Percentiles rank a stretch among this genome's conserved stretches.
These are phyloP conservation scores for Allomyces javanicus DNA, from an alignment of 192 early-diverging fungal species.

Conservation along the genomic window DNA sequence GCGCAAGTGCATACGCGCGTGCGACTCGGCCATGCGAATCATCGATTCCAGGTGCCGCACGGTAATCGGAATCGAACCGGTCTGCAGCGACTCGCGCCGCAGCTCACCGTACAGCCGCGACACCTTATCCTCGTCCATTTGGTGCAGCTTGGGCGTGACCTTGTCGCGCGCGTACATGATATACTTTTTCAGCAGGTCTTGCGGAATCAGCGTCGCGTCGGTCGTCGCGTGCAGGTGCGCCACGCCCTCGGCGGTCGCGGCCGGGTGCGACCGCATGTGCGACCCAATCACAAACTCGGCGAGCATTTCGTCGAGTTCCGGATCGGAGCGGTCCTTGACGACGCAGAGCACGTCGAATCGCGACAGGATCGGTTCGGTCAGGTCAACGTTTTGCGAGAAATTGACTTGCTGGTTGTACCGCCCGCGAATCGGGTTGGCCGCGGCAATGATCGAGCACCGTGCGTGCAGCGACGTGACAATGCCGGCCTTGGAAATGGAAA, in stretches of 20 bases:
- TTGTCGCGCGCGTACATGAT: constrained; percentile 70
- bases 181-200: constrained; percentile 66
- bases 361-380: constrained; percentile 96
- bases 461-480: constrained; percentile 71
- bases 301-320: constrained; percentile 69
- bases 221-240: neutral
- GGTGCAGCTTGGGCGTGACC: constrained; percentile 53
- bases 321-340: constrained; percentile 80
- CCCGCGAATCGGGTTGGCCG: constrained; percentile 67
- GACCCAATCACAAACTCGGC: constrained; percentile 85
- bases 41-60: constrained; percentile 75
- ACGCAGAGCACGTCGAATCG: constrained; percentile 96
- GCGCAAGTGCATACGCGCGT: constrained; percentile 90
- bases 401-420: constrained; percentile 75
- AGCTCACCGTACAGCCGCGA: constrained; percentile 78
- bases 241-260: neutral
- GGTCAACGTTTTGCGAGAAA: constrained; percentile 90
- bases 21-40: constrained; percentile 65
- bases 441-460: constrained; percentile 59
- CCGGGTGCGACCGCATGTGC: constrained; percentile 81
- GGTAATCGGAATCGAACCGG: constrained; percentile 66
- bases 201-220: constrained; percentile 36
- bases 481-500: constrained; percentile 74
- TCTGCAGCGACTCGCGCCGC: constrained; percentile 61
- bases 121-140: constrained; percentile 76